A percentile compares a stretch with the other conserved stretches of the same genome.
These are phyloP conservation scores for Abrus pulchellus DNA, from an alignment of 306 rosid genomes.

Conservation along the genomic window DNA sequence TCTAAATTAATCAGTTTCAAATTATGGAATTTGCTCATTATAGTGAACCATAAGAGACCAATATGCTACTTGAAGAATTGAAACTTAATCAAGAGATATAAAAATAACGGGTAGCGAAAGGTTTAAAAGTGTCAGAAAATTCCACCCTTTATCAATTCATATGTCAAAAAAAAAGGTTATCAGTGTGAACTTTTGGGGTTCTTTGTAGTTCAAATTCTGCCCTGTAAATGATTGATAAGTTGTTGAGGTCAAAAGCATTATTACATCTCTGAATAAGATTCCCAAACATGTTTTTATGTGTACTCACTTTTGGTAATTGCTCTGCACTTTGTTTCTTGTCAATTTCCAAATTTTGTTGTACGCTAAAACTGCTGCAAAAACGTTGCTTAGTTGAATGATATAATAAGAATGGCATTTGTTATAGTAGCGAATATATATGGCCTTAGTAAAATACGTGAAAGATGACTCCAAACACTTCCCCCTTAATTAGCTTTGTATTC, in stretches of 20 bases:
- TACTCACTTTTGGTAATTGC: conserved; percentile 48
- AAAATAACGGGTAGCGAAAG: conserved; percentile 2
- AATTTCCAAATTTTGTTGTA: conserved; percentile 15
- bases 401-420: conserved; percentile 14
- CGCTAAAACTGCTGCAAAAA: conserved; percentile 37
- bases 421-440: background rate
- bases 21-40: conserved; percentile 39
- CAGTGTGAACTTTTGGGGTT: conserved; percentile 43
- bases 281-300: conserved; percentile 54
- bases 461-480: background rate
- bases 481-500: background rate
- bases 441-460: background rate
- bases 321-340: conserved; percentile 41
- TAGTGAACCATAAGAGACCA: conserved; percentile 15
- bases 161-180: conserved; percentile 39
- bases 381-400: background rate
- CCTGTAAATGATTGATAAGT: conserved; percentile 51
- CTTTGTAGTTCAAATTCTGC: conserved; percentile 49
- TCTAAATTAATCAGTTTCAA: conserved; percentile 35
- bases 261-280: conserved; percentile 52
- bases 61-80: conserved; percentile 1
- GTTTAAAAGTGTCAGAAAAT: conserved; percentile 39
- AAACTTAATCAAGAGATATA: conserved; percentile 23
- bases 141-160: background rate
- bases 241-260: conserved; percentile 54